Conservation (phyloP, 1,284 basidiomycete species). For the Ustilago xerochloae region DNA sequence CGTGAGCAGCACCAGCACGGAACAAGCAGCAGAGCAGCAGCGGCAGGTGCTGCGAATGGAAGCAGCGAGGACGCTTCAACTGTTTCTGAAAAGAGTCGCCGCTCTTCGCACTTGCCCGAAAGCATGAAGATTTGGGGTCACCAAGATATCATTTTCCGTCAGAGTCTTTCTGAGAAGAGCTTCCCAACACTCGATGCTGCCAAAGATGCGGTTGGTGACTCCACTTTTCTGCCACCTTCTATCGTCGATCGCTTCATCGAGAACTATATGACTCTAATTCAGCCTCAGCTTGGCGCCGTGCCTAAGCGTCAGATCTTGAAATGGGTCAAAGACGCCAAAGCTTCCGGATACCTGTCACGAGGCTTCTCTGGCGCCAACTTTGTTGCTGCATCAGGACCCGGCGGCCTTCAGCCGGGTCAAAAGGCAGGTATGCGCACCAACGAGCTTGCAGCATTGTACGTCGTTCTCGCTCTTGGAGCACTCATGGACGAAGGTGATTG, state of each 20-base stretch:
- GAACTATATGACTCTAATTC: constrained; percentile 50
- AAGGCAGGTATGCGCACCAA: constrained; percentile 37
- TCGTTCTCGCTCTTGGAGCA: constrained; percentile 42
- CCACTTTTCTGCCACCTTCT: constrained; percentile 42
- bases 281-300: constrained; percentile 39
- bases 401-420: constrained; percentile 11
- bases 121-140: constrained; percentile 50
- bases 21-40: constrained; percentile 4
- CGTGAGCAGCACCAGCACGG: constrained; percentile 41
- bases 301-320: constrained; percentile 48
- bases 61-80: neutral
- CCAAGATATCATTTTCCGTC: constrained; percentile 49
- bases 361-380: constrained; percentile 41
- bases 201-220: constrained; percentile 41
- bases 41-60: neutral
- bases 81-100: constrained; percentile 7
- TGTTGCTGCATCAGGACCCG: constrained; percentile 27
- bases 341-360: constrained; percentile 40
- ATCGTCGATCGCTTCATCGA: constrained; percentile 52
- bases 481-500: constrained; percentile 51
- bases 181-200: constrained; percentile 40
- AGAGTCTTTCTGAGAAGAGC: constrained; percentile 27
- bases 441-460: constrained; percentile 45
- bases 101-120: constrained; percentile 35
- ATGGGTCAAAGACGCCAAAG: constrained; percentile 49